phyloP scores from a whole-genome alignment of 2,329 filamentous ascomycete species.

The Epichloe coenophiala region DNA sequence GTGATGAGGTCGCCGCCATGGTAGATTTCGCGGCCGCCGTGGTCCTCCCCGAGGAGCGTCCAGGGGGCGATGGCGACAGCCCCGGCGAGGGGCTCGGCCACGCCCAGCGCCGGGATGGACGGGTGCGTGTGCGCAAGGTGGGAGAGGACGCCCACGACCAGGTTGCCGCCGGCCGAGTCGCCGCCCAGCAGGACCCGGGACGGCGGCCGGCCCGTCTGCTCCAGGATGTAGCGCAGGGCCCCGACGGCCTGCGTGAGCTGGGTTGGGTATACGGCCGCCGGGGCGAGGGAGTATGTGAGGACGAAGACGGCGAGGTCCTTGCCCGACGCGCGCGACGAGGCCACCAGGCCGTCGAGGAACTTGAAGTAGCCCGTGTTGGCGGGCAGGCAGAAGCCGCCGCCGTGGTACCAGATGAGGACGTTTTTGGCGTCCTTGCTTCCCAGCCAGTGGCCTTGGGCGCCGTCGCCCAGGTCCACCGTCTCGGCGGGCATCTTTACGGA shows the following conservation, averaged over 20 bases:
- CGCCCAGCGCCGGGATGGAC: slow-evolving; percentile 7
- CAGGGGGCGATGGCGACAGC: slow-evolving; percentile 9
- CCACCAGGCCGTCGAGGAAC: slow-evolving; percentile 8
- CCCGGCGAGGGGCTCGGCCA: slow-evolving; percentile 8
- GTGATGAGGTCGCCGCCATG: slow-evolving; percentile 10
- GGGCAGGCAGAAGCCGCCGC: slow-evolving; percentile 12
- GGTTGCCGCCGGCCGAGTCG: slow-evolving; percentile 12
- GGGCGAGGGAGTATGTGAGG: slow-evolving; percentile 10
- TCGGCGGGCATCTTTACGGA: slow-evolving; percentile 4
- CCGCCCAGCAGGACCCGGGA: slow-evolving; percentile 9
- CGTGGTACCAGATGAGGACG: slow-evolving; percentile 13
- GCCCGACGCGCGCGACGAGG: slow-evolving; percentile 4
- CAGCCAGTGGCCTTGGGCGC: slow-evolving; percentile 11
- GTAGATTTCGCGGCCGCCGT: slow-evolving; percentile 6
- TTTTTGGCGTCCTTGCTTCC: slow-evolving; percentile 9
- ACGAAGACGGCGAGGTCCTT: slow-evolving; percentile 10
- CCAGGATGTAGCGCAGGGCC: slow-evolving; percentile 9
- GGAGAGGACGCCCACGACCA: slow-evolving; percentile 11
- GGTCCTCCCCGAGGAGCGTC: slow-evolving; percentile 8
- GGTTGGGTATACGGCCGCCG: slow-evolving; percentile 9
- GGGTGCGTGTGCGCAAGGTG: slow-evolving; percentile 11
- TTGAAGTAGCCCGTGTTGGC: slow-evolving; percentile 10
- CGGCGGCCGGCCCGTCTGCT: slow-evolving; percentile 5
- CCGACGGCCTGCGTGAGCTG: slow-evolving; percentile 11
- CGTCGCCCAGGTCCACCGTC: slow-evolving; percentile 9